These are phyloP conservation scores for Wickerhamia fluorescens DNA, from an alignment of 805 yeast species.

Conservation along the genomic window DNA sequence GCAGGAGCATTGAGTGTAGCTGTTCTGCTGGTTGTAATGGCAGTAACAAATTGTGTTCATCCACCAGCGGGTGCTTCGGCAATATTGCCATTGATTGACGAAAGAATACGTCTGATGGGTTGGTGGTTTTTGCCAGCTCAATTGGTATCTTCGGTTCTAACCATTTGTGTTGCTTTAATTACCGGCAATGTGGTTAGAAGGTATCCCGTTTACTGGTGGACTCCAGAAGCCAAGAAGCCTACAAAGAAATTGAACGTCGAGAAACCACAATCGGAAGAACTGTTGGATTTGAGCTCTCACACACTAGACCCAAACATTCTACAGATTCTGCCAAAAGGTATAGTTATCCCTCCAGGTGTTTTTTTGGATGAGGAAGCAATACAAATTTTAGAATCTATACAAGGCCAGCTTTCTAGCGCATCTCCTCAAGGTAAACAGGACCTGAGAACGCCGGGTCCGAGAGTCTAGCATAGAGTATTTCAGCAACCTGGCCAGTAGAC, in stretches of 20 bases:
- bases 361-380: slow-evolving; percentile 17
- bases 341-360: slow-evolving; percentile 17
- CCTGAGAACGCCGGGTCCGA: slow-evolving; percentile 47
- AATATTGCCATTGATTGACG: slow-evolving; percentile 46
- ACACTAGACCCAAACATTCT: slow-evolving; percentile 10
- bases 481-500: slow-evolving; percentile 64
- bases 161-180: slow-evolving; percentile 43
- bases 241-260: too few relatives aligned
- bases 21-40: slow-evolving; percentile 46
- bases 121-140: slow-evolving; percentile 64
- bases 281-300: too few relatives aligned
- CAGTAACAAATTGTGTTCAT: slow-evolving; percentile 49
- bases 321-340: slow-evolving; percentile 9
- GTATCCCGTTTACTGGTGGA: slow-evolving; percentile 62
- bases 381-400: slow-evolving; percentile 1
- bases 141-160: slow-evolving; percentile 41
- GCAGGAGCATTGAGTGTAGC: slow-evolving; percentile 55
- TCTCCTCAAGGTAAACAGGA: slow-evolving; percentile 50
- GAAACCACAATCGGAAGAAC: too few relatives aligned
- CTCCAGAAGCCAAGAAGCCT: slow-evolving; percentile 28
- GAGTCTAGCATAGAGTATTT: slow-evolving; percentile 47
- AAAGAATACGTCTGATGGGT: slow-evolving; percentile 39
- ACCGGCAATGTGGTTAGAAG: slow-evolving; percentile 45
- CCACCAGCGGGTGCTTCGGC: slow-evolving; percentile 75
- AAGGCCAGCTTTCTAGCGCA: too few relatives aligned